phyloP scores from a whole-genome alignment of 1,139 yeast species.

The Pichia sp. region DNA sequence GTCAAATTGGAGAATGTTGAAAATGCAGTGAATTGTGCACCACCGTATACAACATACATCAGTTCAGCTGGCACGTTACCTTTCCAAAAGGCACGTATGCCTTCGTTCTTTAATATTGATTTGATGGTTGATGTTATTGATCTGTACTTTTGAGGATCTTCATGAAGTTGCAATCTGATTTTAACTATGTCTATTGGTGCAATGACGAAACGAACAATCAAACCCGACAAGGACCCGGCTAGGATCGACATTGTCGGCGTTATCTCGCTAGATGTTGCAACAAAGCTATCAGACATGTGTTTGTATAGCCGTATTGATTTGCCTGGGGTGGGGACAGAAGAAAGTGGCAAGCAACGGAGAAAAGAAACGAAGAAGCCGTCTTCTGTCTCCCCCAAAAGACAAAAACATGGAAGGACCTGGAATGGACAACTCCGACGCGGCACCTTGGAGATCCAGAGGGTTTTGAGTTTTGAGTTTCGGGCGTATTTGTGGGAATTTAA shows the following conservation, averaged over 20 bases:
- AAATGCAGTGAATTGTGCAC: conserved; percentile 77
- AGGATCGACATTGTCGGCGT: conserved; percentile 24
- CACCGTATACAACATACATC: conserved; percentile 84
- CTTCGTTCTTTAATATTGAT: conserved; percentile 47
- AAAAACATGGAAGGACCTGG: not conserved
- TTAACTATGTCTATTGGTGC: conserved; percentile 93
- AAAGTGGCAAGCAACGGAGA: too few relatives aligned
- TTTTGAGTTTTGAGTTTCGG: too few relatives aligned
- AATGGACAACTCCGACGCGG: conserved; percentile 4
- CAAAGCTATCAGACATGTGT: conserved; percentile 10
- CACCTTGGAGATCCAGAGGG: too few relatives aligned
- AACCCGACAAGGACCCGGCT: conserved; percentile 34
- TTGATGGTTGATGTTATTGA: conserved; percentile 37
- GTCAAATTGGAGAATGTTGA: conserved; percentile 37
- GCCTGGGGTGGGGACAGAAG: too few relatives aligned
- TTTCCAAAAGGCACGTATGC: conserved; percentile 77
- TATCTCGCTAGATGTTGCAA: conserved; percentile 6
- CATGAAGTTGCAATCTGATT: conserved; percentile 73
- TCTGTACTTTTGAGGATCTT: conserved; percentile 28
- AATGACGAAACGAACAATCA: conserved; percentile 54
- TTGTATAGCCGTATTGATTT: too few relatives aligned
- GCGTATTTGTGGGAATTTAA: too few relatives aligned
- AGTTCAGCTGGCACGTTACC: conserved; percentile 93
- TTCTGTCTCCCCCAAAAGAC: too few relatives aligned
- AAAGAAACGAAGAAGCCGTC: too few relatives aligned